A percentile compares a stretch with the other conserved stretches of the same genome.
phyloP scores from a whole-genome alignment of 257 asterid genomes.

The Paulownia fortunei region DNA sequence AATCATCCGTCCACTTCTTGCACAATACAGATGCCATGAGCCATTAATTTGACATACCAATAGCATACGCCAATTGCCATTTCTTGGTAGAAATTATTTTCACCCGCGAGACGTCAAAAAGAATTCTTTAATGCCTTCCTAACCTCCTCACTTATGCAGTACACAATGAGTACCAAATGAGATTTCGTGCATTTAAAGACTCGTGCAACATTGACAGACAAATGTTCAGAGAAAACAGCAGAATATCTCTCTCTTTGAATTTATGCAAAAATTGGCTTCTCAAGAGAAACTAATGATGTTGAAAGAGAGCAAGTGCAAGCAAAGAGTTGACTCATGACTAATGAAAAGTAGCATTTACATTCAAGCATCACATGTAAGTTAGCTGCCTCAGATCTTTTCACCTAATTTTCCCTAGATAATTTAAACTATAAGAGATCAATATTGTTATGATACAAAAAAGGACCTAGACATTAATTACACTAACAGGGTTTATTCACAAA shows the following conservation, averaged over 20 bases:
- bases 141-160: not conserved
- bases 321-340: slow-evolving; percentile 1
- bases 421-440: slow-evolving; percentile 20
- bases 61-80: too few relatives aligned
- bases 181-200: not conserved
- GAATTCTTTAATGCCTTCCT: not conserved
- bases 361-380: slow-evolving; percentile 27
- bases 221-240: not conserved
- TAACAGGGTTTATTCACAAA: slow-evolving; percentile 37
- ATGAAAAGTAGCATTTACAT: slow-evolving; percentile 30
- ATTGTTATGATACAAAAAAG: slow-evolving; percentile 19
- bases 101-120: not conserved
- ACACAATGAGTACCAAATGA: not conserved
- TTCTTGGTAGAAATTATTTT: too few relatives aligned
- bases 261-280: not conserved
- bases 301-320: not conserved
- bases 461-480: slow-evolving; percentile 36
- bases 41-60: not conserved
- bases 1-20: not conserved
- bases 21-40: not conserved
- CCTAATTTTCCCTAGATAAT: slow-evolving; percentile 12
- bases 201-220: not conserved
- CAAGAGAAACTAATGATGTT: not conserved
- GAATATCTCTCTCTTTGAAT: not conserved
- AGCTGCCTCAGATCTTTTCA: slow-evolving; percentile 5